Base-by-base conservation (phyloP, 129 eudicot species). In the Kitagawia praeruptora region DNA sequence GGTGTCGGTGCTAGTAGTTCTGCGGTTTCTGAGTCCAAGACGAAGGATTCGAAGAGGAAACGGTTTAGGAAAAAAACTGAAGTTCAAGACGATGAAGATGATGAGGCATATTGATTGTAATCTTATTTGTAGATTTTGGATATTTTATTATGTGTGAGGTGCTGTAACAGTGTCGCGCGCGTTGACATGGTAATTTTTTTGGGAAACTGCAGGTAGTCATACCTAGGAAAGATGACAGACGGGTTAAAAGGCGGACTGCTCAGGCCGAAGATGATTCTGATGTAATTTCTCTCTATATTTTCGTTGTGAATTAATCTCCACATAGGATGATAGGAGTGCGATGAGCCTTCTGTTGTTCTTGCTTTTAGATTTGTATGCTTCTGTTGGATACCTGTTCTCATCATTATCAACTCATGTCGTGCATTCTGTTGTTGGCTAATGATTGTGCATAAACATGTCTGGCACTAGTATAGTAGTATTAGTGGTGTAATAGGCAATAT, bases 21-120 rank as follows among this genome's bases (percentile, higher is more conserved):
- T 73, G 51, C 86, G 28, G 84, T 73, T 80, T 37, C 88, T n/a
- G 77, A 79, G 75, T 64, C 90, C 5, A 86, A 81, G 77, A 86
- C 87, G 70, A 78, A 44, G 39, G 94, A 87, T 75, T 84, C 85
- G 27, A 84, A 74, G 39, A 88, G 39, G 73, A 94, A 92, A 81
- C 86, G 83, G 76, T 92, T 91, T 78, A 92, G 98, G 81, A 92
- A 86, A 84, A 94, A 93, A 85, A 86, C 81, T 73, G 91, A 91
- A 70, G 75, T 81, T 75, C 88, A 84, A 76, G 97, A 92, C 37
- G 93, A 94, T 75, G 86, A 83, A 81, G 98, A 89, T 85, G 92
- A 90, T 63, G 96, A 87, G 96, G 98, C 87, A 91, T 82, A 64
- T 15, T 85, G 84, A 81, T 87, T 76, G 58, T 82, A 83, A 81